Base-by-base conservation (phyloP, 805 yeast species). In the Ogataea methylovora region DNA sequence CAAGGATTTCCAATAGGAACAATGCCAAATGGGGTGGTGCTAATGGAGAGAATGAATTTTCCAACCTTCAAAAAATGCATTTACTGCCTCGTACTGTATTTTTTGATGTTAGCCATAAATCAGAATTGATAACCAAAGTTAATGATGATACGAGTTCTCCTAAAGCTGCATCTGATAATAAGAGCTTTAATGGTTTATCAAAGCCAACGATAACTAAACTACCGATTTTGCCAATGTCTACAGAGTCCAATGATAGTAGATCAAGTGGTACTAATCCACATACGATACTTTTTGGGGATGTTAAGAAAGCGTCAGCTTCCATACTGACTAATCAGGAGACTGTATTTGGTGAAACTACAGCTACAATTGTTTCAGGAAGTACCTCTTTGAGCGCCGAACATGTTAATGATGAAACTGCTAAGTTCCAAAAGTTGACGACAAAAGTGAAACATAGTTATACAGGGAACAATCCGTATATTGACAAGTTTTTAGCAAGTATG, bases 391-490 rank as follows among this genome's bases (percentile, higher is more conserved):
- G 22, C 7, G 21, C 21, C 23, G n/a, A 26, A 7, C 11, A 11
- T 47, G 50, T 1, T 47, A 37, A 41, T 34, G 54, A 54, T 24
- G 60, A 56, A 23, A 46, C 54, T 5, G 9, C 44, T 19, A 42
- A 46, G 18, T 37, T 32, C 19, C 52, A 54, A 32, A 45, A 35
- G 15, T 32, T 57, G 6, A 41, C 46, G 4, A 53, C 60, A 5
- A 44, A 36, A 8, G 45, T 58, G 12, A 45, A 44, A 26, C 77
- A 74, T 46, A 79, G 80, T 45, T 86, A 85, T 50, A 66, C 62
- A 2, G 95, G 95, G 0, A 58, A 62, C 18, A 79, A 82, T 46
- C 78, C 79, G 1, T 76, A 73, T 39, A 74, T 87, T 22, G 48
- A 71, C 33, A 67, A 69, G 27, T 80, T 71, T 46, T 61, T 87